A percentile compares a stretch with the other conserved stretches of the same genome.
These are phyloP conservation scores for Diaporthe sp. DNA, from an alignment of 2,329 filamentous ascomycete species.

Conservation along the genomic window DNA sequence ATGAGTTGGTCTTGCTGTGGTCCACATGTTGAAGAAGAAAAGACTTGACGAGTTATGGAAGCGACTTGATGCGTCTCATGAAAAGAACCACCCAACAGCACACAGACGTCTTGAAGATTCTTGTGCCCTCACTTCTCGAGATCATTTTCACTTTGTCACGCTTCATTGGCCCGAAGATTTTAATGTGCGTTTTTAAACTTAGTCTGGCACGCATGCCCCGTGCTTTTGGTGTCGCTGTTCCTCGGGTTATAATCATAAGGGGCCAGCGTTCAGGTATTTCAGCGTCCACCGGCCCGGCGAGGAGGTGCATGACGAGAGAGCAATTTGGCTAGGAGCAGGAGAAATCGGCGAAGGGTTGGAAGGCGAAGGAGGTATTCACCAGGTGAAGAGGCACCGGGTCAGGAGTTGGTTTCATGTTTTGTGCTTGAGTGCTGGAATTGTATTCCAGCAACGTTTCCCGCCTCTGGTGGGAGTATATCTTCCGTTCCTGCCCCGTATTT, in stretches of 20 bases:
- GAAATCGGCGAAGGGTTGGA: conserved; percentile 17
- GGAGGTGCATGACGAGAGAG: not conserved
- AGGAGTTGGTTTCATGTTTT: conserved; percentile 31
- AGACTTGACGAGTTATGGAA: conserved; percentile 36
- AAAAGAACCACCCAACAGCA: not conserved
- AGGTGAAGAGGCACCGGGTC: conserved; percentile 16
- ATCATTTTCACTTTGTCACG: not conserved
- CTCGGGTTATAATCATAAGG: conserved; percentile 5
- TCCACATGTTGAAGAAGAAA: conserved; percentile 12
- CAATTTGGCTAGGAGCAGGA: not conserved
- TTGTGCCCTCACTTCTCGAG: not conserved
- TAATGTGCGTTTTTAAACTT: conserved; percentile 1
- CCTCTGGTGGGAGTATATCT: conserved; percentile 16
- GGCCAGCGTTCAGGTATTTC: not conserved
- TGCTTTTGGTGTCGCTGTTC: conserved; percentile 1
- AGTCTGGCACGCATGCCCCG: conserved; percentile 33
- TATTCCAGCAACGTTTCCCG: conserved; percentile 24
- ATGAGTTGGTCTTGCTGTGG: conserved; percentile 31
- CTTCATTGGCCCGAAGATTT: not conserved
- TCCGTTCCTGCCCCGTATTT: conserved; percentile 24
- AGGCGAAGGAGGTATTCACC: conserved; percentile 23
- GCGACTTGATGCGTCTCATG: conserved; percentile 24
- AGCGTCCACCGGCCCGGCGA: conserved; percentile 11
- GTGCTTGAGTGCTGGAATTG: conserved; percentile 32
- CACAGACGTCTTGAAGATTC: not conserved